Base-by-base conservation (phyloP, 495 filamentous ascomycete genomes). In the Xylaria scruposa region DNA sequence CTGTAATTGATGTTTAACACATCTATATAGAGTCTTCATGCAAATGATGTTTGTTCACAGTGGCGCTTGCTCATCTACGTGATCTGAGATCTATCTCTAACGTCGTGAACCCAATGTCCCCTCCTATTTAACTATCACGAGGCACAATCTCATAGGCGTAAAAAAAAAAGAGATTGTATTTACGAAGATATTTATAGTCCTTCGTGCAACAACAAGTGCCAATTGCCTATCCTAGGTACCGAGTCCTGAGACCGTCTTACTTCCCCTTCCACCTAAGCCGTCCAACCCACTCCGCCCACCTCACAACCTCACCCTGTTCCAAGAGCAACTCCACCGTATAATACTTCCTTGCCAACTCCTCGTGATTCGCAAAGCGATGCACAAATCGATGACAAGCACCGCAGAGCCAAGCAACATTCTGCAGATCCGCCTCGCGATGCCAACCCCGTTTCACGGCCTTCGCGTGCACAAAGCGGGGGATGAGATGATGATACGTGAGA, bases 321-420 rank as follows among this genome's bases (percentile, higher is more conserved):
- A 90, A 70, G 75, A 95, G 81, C 72, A 82, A 78, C 72, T 93
- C 92, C 26, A 95, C 88, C 5, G 88, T 94, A 82, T 88, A 94
- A 80, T 83, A 95, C 79, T 90, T 83, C 77, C 85, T 85, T 15
- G 93, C 93, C 74, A 97, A 80, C 76, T 93, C 93, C 86, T 97
- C 94, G 78, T 95, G 94, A 4, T 81, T 83, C 17, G 89, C 90
- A 75, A 93, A 87, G 44, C 88, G 80, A 86, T 97, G 94, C 79
- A 97, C 93, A 78, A 94, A 94, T 42, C 86, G 87, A 86, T 97
- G 94, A 76, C 94, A 97, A 19, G 94, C 92, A 26, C 94, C 86
- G 83, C 94, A 97, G 75, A 97, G 79, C 93, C 93, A 97, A 38
- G 94, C 94, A 33, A 97, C 93, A 78, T 88, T 93, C 78, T 92